Conservation (phyloP, 768 basidiomycete species). For the Cystobasidium ongulense region DNA sequence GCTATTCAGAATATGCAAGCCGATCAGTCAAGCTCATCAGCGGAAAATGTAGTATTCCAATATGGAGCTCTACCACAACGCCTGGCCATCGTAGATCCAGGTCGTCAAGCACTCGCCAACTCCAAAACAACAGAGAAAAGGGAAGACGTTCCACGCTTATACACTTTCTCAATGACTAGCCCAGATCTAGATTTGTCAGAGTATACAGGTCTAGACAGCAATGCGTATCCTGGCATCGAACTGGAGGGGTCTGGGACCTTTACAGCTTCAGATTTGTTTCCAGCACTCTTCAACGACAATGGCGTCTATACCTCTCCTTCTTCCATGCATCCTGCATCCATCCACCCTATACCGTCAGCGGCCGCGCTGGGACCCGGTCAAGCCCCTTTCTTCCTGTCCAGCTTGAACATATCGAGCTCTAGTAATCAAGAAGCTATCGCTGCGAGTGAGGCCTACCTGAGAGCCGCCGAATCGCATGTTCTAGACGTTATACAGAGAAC, state of each 20-base stretch:
- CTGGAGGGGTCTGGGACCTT: slow-evolving; percentile 17
- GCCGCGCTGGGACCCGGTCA: neutral
- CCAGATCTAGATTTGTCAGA: neutral
- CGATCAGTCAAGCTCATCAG: neutral
- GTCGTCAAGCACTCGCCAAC: neutral
- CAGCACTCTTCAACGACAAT: slow-evolving; percentile 18
- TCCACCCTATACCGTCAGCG: neutral
- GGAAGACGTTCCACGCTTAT: neutral
- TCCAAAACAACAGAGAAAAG: neutral
- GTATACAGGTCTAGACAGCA: neutral
- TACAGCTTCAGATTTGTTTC: slow-evolving; percentile 5
- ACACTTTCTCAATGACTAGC: neutral
- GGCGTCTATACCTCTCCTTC: slow-evolving; percentile 10
- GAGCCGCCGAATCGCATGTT: neutral
- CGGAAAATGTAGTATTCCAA: neutral
- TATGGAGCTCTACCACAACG: neutral
- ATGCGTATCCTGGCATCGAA: neutral
- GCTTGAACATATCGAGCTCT: neutral
- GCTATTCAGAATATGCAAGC: neutral
- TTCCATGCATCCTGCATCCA: neutral
- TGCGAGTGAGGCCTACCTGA: neutral
- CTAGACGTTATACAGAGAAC: neutral
- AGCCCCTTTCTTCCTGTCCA: neutral
- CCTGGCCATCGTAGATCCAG: neutral
- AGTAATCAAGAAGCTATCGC: slow-evolving; percentile 2